These are phyloP conservation scores for Starmerella tilneyi DNA, from an alignment of 805 yeast species.

Conservation along the genomic window DNA sequence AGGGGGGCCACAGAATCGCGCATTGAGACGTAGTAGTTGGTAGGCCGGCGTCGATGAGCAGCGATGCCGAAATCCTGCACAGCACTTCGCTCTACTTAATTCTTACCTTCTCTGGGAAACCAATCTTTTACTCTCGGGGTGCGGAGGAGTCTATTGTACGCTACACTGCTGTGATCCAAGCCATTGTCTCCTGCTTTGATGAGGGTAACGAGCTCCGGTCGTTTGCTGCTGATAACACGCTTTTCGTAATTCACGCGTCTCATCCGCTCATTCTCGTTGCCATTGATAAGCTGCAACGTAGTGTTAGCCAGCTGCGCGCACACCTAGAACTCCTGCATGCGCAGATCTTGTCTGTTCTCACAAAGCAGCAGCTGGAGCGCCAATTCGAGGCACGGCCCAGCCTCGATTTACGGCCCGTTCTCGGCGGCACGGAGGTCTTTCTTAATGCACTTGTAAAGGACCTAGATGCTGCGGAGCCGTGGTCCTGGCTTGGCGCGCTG, in stretches of 20 bases:
- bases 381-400: slow-evolving; percentile 63
- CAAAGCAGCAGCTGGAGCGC: slow-evolving; percentile 64
- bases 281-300: slow-evolving; percentile 34
- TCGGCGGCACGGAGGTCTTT: slow-evolving; percentile 68
- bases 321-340: slow-evolving; percentile 68
- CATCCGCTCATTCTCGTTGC: slow-evolving; percentile 68
- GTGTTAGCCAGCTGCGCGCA: slow-evolving; percentile 38
- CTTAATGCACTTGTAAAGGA: slow-evolving; percentile 53
- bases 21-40: too few species aligned
- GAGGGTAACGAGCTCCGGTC: slow-evolving; percentile 28
- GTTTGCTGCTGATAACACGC: slow-evolving; percentile 41
- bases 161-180: slow-evolving; percentile 26
- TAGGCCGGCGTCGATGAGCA: not conserved
- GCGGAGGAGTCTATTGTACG: slow-evolving; percentile 21
- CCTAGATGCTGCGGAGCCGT: slow-evolving; percentile 46
- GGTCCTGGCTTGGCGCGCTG: slow-evolving; percentile 52
- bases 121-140: slow-evolving; percentile 23
- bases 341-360: slow-evolving; percentile 68
- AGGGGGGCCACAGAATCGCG: too few species aligned
- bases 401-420: slow-evolving; percentile 65
- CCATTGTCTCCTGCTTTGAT: slow-evolving; percentile 25
- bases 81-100: slow-evolving; percentile 19
- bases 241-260: slow-evolving; percentile 51
- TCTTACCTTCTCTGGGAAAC: slow-evolving; percentile 26
- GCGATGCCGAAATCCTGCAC: slow-evolving; percentile 1